phyloP scores from a whole-genome alignment of 768 basidiomycete genomes.

The Suillus alpinus region DNA sequence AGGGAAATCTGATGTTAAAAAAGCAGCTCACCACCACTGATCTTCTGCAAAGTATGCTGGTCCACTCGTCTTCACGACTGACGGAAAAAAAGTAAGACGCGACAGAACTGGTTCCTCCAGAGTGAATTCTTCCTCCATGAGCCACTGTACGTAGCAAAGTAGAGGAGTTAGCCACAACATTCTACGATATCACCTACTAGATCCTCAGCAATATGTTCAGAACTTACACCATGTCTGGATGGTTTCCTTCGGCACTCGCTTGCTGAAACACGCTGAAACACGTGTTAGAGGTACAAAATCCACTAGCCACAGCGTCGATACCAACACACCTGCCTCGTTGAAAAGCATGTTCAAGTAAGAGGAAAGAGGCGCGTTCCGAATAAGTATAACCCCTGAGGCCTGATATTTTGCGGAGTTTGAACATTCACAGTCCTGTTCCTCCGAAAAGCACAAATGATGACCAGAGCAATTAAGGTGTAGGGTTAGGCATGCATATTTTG shows the following conservation, averaged over 20 bases:
- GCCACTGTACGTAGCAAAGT: conserved; percentile 13
- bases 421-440: not conserved
- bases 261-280: conserved; percentile 27
- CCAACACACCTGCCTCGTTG: not conserved
- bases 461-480: too few relatives aligned
- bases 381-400: not conserved
- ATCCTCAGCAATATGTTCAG: not conserved
- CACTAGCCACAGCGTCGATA: not conserved
- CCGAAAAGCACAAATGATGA: too few relatives aligned
- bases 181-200: not conserved
- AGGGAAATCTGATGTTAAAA: conserved; percentile 9
- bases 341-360: not conserved
- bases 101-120: conserved; percentile 8
- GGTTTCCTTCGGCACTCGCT: conserved; percentile 18
- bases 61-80: conserved; percentile 27
- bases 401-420: not conserved
- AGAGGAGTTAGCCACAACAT: not conserved
- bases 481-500: too few relatives aligned
- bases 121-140: conserved; percentile 22
- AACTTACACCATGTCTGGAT: conserved; percentile 25
- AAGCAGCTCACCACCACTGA: conserved; percentile 24
- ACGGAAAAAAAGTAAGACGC: conserved; percentile 30
- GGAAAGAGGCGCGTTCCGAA: not conserved
- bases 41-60: conserved; percentile 21
- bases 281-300: not conserved